These are phyloP conservation scores for Leishmania turanica DNA, from an alignment of 208 protist genomes.

Conservation along the genomic window DNA sequence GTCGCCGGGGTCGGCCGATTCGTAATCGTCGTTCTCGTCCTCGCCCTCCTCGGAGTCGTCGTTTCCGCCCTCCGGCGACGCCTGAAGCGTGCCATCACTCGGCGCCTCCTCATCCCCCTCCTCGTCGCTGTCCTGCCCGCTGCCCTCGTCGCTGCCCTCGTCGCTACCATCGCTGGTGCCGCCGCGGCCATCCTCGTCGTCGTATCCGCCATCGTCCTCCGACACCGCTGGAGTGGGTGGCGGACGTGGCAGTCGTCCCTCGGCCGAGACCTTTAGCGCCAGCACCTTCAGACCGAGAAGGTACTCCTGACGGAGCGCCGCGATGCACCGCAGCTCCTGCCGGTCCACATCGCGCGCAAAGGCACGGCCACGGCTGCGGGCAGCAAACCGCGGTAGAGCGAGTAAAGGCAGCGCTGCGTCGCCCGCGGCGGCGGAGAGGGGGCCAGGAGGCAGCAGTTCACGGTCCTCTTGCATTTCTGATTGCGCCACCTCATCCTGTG, in stretches of 20 bases:
- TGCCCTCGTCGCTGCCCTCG: conserved; percentile 15
- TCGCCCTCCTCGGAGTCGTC: conserved; percentile 23
- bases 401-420: neutral
- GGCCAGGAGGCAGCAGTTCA: conserved; percentile 21
- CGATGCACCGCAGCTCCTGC: conserved; percentile 59
- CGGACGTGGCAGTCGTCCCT: conserved; percentile 56
- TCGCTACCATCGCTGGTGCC: neutral
- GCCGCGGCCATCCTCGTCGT: neutral
- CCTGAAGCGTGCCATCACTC: neutral
- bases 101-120: conserved; percentile 20
- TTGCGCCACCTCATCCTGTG: conserved; percentile 23
- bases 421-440: neutral
- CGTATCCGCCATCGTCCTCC: conserved; percentile 47
- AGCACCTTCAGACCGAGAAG: conserved; percentile 58
- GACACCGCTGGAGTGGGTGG: conserved; percentile 30
- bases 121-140: conserved; percentile 6
- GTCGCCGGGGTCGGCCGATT: neutral
- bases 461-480: conserved; percentile 20
- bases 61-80: neutral
- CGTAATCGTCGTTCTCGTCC: conserved; percentile 21
- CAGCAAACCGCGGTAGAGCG: conserved; percentile 21
- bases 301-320: conserved; percentile 65
- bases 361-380: conserved; percentile 31
- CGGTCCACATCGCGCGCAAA: conserved; percentile 39
- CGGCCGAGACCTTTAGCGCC: conserved; percentile 37